Evolutionary conservation across 768 basidiomycete genomes (phyloP), one percentile per base, ranked within the genome.

Genomic region (Mycena pura): DNA sequence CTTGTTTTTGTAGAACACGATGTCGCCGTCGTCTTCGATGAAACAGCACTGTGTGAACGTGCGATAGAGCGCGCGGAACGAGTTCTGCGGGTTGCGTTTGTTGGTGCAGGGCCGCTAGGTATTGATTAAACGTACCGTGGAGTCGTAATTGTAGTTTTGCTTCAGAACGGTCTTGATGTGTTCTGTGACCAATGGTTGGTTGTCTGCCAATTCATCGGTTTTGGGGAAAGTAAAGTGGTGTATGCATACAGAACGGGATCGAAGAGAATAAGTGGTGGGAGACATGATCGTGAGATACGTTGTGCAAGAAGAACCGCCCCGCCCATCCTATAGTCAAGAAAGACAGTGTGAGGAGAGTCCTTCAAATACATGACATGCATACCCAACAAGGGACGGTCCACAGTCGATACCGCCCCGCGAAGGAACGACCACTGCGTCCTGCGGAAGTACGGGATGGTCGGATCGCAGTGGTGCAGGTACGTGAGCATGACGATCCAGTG

Each of bases 381-480:
- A 58, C 61, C 62, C 62, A 87, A 80, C 45, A 87, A 72, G 25
- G 85, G 80, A 28, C 86, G 77, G 70, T 88, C 86, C 0, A 88
- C 82, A 3, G 86, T 87, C 11, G 84, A 81, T 14, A 86, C 74
- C 17, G 86, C 86, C 21, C 86, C 86, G 15, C 86, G 81, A 41
- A 81, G 78, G 66, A 84, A 87, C n/a, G 81, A 82, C 86, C 86
- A 88, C 63, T 82, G 77, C 31, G 73, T 73, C 72, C 76, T 74
- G 41, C 86, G 82, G 69, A 86, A 88, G 62, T 86, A 86, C 0
- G 86, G 86, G 27, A 87, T 78, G 0, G 77, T 80, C 6, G 84
- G 82, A 66, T 86, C 85, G 51, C 84, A 85, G 65, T 88, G 86
- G 43, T 87, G 86, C 13, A 88, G 75, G 66, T 85, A 86, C 2